Evolutionary conservation across 208 protist genomes (phyloP).

Genomic region (Entamoeba dispar): DNA sequence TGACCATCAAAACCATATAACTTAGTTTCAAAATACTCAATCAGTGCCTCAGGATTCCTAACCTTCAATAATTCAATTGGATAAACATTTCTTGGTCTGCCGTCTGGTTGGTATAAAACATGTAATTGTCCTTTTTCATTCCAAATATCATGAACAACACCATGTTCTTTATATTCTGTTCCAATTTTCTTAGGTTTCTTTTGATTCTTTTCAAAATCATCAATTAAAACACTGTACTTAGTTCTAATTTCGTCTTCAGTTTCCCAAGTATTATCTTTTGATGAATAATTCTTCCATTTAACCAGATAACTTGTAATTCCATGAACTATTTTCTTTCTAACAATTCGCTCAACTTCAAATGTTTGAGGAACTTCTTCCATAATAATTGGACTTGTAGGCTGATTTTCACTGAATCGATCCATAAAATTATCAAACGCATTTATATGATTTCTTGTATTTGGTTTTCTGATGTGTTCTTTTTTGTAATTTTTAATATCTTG

Average conservation of each 20-base stretch:
- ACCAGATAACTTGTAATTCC: background rate
- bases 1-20: background rate
- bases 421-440: too few relatives aligned
- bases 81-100: background rate
- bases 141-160: background rate
- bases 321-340: background rate
- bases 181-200: background rate
- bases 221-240: background rate
- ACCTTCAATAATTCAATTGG: background rate
- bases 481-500: background rate
- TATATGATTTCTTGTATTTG: too few relatives aligned
- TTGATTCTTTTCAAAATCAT: background rate
- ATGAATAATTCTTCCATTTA: background rate
- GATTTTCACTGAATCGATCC: background rate
- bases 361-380: background rate
- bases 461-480: background rate
- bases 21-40: background rate
- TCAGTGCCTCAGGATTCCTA: background rate
- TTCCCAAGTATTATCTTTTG: background rate
- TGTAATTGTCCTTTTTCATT: background rate
- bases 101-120: background rate
- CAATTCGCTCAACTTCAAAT: background rate
- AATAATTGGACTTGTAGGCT: background rate
- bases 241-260: background rate
- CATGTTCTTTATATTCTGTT: background rate